These are phyloP conservation scores for Globisporangium nunn DNA, from an alignment of 352 stramenopile species.

Conservation along the genomic window DNA sequence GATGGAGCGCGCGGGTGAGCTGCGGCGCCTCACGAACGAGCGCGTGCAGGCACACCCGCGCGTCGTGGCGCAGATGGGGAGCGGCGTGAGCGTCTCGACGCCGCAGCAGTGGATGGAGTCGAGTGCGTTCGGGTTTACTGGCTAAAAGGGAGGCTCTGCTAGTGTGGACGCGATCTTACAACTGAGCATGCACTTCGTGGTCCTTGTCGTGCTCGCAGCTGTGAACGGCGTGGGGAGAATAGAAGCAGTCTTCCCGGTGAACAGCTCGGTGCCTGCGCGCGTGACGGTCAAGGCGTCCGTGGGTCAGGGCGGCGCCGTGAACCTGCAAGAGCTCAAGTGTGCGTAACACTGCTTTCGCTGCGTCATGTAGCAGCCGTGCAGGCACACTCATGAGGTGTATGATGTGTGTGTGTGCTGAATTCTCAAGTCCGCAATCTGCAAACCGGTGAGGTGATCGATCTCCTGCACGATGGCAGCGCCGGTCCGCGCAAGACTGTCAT, in stretches of 20 bases:
- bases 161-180: not conserved
- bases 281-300: conserved; percentile 54
- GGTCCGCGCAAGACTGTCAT: conserved; percentile 48
- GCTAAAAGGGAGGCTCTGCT: not conserved
- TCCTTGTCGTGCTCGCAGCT: conserved; percentile 21
- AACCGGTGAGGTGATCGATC: conserved; percentile 58
- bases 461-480: conserved; percentile 37
- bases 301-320: conserved; percentile 25
- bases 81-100: conserved; percentile 36
- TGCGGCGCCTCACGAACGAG: conserved; percentile 46
- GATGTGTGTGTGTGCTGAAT: not conserved
- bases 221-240: conserved; percentile 59
- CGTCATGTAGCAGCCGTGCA: not conserved
- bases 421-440: conserved; percentile 43
- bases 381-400: not conserved
- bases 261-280: conserved; percentile 24
- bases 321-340: conserved; percentile 63
- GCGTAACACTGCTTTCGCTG: conserved; percentile 12
- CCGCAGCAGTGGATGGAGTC: conserved; percentile 71
- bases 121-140: conserved; percentile 27
- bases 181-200: not conserved
- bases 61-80: conserved; percentile 45
- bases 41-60: conserved; percentile 40
- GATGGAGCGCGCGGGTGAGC: conserved; percentile 50
- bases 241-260: conserved; percentile 59